Base-by-base conservation (phyloP, 768 basidiomycete species). In the Saitozyma sp. region DNA sequence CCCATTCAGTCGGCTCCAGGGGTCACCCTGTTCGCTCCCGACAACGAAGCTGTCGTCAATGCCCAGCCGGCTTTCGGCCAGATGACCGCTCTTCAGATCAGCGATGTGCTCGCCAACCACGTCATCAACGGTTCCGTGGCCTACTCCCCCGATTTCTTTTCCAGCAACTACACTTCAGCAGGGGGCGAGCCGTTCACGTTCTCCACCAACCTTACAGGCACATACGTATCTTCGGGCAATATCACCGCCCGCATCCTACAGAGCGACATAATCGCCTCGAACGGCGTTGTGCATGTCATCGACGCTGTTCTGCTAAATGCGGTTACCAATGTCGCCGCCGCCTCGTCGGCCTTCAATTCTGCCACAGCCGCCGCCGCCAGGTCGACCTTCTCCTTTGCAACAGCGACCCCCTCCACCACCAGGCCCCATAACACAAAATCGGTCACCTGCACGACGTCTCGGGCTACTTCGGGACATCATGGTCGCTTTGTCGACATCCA, bases 21-120 rank as follows among this genome's bases (percentile, higher is more conserved):
- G 2, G 82, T 87, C 63, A 90, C 89, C 0, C 64, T 89, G 45
- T 89, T 90, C 70, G 84, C 86, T 4, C 89, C 89, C 9, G 83
- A 79, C 61, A 82, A 87, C 66, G 75, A 76, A 7, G 88, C 85
- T 6, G 58, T 89, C 40, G 70, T 81, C 0, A 76, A 80, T 39
- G 74, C 81, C 48, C 61, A 70, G 4, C 66, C 82, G 54, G 45
- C 80, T 40, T 56, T 79, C 43, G 64, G 83, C 59, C 63, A 78
- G 43, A 70, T 80, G 20, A 89, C 88, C 68, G 51, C 67, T 20
- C 83, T 84, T 0, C 82, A 83, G 6, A 59, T 88, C 42, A 40
- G 63, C 3, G 78, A 77, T 19, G 63, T 89, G 9, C 67, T 88
- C 13, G 71, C 77, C 45, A 89, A 89, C 74, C 89, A 89, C 67